Evolutionary conservation across 192 early-diverging fungal genomes (phyloP).

Genomic region (Backusella luteola): DNA sequence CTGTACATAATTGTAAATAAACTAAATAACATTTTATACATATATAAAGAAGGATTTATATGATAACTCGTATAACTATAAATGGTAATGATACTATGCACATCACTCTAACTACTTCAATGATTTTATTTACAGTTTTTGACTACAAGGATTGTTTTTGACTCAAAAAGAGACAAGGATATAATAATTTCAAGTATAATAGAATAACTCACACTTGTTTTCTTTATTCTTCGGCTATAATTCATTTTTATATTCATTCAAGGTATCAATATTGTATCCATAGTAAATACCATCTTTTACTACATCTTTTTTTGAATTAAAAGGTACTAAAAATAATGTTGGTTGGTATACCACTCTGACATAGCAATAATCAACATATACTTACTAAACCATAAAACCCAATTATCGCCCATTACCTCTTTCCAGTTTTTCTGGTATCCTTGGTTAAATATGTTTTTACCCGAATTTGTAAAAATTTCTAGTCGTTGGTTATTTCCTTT

Average conservation of each 20-base stretch:
- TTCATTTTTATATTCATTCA: not conserved
- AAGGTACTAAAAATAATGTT: conserved; percentile 8
- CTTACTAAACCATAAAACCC: conserved; percentile 54
- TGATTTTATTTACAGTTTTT: not conserved
- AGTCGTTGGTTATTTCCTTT: conserved; percentile 6
- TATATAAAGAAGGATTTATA: not conserved
- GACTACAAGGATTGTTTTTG: not conserved
- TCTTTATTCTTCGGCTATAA: not conserved
- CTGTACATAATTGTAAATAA: not conserved
- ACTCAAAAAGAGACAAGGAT: not conserved
- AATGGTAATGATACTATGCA: too few relatives aligned
- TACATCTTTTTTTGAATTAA: not conserved
- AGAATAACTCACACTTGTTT: not conserved
- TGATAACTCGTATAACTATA: not conserved
- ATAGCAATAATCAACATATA: not conserved
- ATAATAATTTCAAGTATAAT: not conserved
- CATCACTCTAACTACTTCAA: too few relatives aligned
- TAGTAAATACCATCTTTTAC: conserved; percentile 5
- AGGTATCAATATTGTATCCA: not conserved
- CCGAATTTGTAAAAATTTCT: conserved; percentile 25
- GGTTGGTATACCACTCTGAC: not conserved
- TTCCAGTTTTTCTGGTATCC: conserved; percentile 47
- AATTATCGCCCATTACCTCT: conserved; percentile 46
- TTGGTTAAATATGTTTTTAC: conserved; percentile 44
- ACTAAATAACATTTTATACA: not conserved